Percentiles rank a stretch among this genome's conserved stretches.
phyloP scores from a whole-genome alignment of 1,139 yeast species.

The Blastobotrys capitulatus region DNA sequence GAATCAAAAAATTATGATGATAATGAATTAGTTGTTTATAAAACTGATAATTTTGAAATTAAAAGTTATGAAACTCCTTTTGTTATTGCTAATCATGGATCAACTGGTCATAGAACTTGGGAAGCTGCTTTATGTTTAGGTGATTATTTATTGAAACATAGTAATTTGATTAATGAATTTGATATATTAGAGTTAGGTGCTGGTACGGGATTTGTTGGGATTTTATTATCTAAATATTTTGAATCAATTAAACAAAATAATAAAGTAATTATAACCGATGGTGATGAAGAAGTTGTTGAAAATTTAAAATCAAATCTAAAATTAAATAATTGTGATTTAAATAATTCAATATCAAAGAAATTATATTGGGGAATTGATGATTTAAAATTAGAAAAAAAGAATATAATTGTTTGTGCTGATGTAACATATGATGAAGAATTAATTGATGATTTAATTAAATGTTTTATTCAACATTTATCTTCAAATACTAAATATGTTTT shows the following conservation, averaged over 20 bases:
- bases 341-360: slow-evolving; percentile 34
- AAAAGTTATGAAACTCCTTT: slow-evolving; percentile 20
- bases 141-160: slow-evolving; percentile 36
- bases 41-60: background rate
- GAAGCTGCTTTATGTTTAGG: slow-evolving; percentile 78
- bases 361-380: slow-evolving; percentile 61
- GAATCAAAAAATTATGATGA: background rate
- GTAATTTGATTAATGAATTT: background rate
- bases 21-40: background rate
- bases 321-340: slow-evolving; percentile 38
- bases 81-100: slow-evolving; percentile 50
- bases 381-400: slow-evolving; percentile 21
- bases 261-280: slow-evolving; percentile 57
- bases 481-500: slow-evolving; percentile 16
- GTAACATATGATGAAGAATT: slow-evolving; percentile 72
- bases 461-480: slow-evolving; percentile 35
- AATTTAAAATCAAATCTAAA: slow-evolving; percentile 42
- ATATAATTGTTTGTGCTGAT: slow-evolving; percentile 60
- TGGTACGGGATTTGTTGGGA: slow-evolving; percentile 84
- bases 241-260: slow-evolving; percentile 18
- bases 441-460: slow-evolving; percentile 49
- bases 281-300: slow-evolving; percentile 60
- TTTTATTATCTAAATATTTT: slow-evolving; percentile 40
- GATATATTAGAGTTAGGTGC: slow-evolving; percentile 65
- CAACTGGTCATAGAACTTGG: slow-evolving; percentile 92